Conservation (phyloP, 1,284 basidiomycete species). For the Cutaneotrichosporon sp. region DNA sequence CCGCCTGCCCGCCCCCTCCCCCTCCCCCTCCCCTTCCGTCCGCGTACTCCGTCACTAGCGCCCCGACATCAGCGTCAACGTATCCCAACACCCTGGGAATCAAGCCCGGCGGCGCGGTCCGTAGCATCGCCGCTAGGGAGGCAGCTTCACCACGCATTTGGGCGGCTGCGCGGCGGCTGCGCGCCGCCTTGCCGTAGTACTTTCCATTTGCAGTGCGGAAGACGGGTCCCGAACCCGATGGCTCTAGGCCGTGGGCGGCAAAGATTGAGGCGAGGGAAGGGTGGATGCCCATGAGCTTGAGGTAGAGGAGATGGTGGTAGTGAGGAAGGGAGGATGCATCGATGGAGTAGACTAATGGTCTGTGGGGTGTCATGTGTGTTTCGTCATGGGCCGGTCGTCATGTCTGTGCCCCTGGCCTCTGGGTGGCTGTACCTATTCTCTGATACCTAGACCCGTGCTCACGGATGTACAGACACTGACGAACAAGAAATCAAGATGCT, state of each 20-base stretch:
- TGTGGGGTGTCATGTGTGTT: background rate
- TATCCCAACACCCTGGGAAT: constrained; percentile 64
- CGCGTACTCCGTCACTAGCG: constrained; percentile 62
- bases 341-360: background rate
- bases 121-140: constrained; percentile 64
- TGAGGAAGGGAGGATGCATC: background rate
- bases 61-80: constrained; percentile 51
- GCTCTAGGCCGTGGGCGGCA: constrained; percentile 23
- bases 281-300: constrained; percentile 9
- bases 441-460: no score
- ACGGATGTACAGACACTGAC: no score
- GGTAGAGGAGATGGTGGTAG: background rate
- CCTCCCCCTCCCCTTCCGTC: background rate
- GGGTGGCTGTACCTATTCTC: background rate
- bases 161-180: constrained; percentile 21
- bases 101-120: constrained; percentile 63
- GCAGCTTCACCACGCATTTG: constrained; percentile 72
- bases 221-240: constrained; percentile 16
- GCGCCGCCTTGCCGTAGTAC: constrained; percentile 35
- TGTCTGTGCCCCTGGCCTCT: background rate
- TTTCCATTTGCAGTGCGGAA: constrained; percentile 13
- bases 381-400: background rate
- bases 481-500: no score
- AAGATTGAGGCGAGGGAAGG: constrained; percentile 27
- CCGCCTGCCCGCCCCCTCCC: constrained; percentile 1